Base-by-base conservation (phyloP, 2,329 filamentous ascomycete genomes). In the Ceratocystis variospora region DNA sequence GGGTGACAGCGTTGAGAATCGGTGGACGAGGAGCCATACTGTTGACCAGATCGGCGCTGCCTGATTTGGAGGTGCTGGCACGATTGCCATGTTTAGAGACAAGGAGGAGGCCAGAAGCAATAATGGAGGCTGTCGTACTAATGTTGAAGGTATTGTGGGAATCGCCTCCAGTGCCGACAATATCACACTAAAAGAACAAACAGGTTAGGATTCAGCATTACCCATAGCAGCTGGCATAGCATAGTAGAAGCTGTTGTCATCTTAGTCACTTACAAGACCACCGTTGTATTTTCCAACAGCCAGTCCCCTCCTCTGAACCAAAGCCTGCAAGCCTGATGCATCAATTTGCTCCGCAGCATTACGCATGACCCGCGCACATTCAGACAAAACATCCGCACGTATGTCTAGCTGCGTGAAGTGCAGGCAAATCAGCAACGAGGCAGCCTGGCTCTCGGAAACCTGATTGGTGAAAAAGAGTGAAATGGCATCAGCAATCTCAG, bases 101-200 rank as follows among this genome's bases (percentile, higher is more conserved):
- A 72, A 95, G 81, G 45, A 99, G 83, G 33, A 95, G 79, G 3
- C 91, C 86, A 5, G 91, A 95, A 61, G 90, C 90, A 62, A 99
- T 80, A 73, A 99, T 96, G 19, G 91, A 96, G 1, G 94, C 85
- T 5, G 94, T 96, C 3, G 94, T 99, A 71, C 88, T 94, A 74
- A 99, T 93, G 76, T 99, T 99, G 84, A 96, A 99, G 44, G 94
- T 99, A 76, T 96, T 90, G 80, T 97, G 92, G 22, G 88, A 87
- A 78, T 99, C 94, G 73, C 94, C 94, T 70, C 94, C 94, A 6
- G 94, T 99, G 71, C 94, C 94, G 67, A 99, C 94, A 74, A 99
- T 97, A 75, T 99, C 94, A 74, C 92, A 86, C 79, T 85, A 37
- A 59, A 33, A 66, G 41, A 44, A n/a, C 10, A 25, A 31, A 22